Conservation (phyloP, 176 grass and related monocot genomes). For the Oryza glaberrima region DNA sequence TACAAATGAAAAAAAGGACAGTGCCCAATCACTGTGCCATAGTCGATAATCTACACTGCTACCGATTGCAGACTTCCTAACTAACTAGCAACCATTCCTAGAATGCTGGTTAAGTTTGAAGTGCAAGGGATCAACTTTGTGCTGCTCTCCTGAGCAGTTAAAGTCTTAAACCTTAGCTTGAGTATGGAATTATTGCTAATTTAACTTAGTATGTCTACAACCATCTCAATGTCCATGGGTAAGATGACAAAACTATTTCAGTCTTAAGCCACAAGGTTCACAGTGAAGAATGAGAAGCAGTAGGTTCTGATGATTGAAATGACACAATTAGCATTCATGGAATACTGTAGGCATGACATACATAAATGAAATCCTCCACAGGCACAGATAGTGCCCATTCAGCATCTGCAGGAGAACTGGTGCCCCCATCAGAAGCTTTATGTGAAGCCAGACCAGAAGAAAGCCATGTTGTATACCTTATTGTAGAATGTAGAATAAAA, state of each 20-base stretch:
- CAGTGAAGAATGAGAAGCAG: background rate
- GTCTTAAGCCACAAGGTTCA: background rate
- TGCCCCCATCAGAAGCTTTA: constrained; percentile 55
- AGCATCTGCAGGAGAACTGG: constrained; percentile 51
- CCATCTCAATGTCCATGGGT: background rate
- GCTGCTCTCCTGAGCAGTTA: background rate
- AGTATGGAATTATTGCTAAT: background rate
- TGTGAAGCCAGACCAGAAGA: constrained; percentile 77
- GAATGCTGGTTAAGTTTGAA: background rate
- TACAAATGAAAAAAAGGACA: background rate
- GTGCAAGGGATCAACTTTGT: background rate
- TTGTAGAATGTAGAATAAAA: constrained; percentile 32
- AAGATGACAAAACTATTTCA: constrained; percentile 1
- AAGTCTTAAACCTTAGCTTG: background rate
- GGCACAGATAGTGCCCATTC: constrained; percentile 85
- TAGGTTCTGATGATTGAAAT: constrained; percentile 19
- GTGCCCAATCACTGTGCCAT: background rate
- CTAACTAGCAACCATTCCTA: background rate
- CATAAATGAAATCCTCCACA: constrained; percentile 90
- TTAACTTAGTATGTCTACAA: background rate
- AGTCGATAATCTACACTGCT: background rate
- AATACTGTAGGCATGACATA: constrained; percentile 50
- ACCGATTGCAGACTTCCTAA: background rate
- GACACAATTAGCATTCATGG: constrained; percentile 1
- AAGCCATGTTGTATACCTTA: constrained; percentile 91